Evolutionary conservation across 352 stramenopile species (phyloP).

Genomic region (Pythium chondricola): DNA sequence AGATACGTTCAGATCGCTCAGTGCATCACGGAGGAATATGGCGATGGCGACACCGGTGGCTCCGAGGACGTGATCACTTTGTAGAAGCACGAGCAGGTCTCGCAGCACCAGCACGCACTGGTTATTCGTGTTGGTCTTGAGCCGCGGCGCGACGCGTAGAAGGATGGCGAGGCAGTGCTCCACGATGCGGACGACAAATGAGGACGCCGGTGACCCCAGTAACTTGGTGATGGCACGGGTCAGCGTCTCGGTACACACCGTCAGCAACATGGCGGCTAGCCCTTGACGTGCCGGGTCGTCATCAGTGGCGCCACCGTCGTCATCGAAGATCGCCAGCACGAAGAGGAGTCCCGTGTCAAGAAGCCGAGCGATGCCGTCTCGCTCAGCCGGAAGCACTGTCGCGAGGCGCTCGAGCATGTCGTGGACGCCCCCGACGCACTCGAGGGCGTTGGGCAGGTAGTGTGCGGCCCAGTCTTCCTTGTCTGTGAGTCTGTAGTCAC

Average conservation of each 20-base stretch:
- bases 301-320: slow-evolving; percentile 29
- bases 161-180: slow-evolving; percentile 40
- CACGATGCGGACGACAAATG: slow-evolving; percentile 18
- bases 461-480: slow-evolving; percentile 58
- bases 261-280: slow-evolving; percentile 33
- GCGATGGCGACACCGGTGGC: slow-evolving; percentile 18
- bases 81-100: slow-evolving; percentile 30
- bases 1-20: slow-evolving; percentile 55
- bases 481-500: slow-evolving; percentile 26
- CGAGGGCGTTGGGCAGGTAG: slow-evolving; percentile 55
- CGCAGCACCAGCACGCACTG: slow-evolving; percentile 48
- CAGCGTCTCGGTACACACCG: slow-evolving; percentile 47
- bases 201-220: no score
- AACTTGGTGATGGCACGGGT: no score
- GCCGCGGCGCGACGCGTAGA: slow-evolving; percentile 21
- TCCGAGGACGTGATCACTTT: slow-evolving; percentile 5
- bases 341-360: slow-evolving; percentile 56
- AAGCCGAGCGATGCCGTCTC: slow-evolving; percentile 41
- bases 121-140: slow-evolving; percentile 55
- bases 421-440: slow-evolving; percentile 60
- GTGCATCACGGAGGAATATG: slow-evolving; percentile 27
- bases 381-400: slow-evolving; percentile 9
- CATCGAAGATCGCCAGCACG: slow-evolving; percentile 45
- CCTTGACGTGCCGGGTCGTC: slow-evolving; percentile 26
- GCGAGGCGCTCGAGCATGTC: slow-evolving; percentile 29